Evolutionary conservation across 176 grass and related monocot genomes (phyloP).

Genomic region (Paspalum notatum): DNA sequence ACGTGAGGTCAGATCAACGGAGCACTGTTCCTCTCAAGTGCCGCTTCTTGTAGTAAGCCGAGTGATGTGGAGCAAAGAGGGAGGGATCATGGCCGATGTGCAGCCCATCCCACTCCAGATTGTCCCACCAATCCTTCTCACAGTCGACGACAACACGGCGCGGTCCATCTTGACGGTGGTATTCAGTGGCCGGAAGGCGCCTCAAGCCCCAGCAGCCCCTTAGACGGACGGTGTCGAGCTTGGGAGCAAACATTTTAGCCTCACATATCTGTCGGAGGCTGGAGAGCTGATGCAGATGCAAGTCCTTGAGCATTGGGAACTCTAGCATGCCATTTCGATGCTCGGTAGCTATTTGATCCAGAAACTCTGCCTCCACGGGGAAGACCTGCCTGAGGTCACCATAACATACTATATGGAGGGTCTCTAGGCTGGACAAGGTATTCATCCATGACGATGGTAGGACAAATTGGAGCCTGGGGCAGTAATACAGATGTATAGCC

Average conservation of each 20-base stretch:
- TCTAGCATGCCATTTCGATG: neutral
- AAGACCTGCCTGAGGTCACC: neutral
- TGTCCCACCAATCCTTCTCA: conserved; percentile 29
- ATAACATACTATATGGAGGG: neutral
- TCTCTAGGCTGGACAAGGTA: neutral
- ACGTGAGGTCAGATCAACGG: neutral
- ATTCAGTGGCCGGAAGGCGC: neutral
- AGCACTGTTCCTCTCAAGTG: neutral
- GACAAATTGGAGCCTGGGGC: neutral
- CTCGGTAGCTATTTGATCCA: neutral
- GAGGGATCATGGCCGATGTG: neutral
- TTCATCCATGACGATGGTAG: neutral
- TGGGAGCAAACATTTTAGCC: neutral
- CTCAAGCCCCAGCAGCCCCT: conserved; percentile 9
- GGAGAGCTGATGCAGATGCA: neutral
- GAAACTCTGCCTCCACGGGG: neutral
- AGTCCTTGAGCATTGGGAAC: conserved; percentile 23
- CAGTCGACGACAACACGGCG: neutral
- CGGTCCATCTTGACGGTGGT: too few relatives aligned
- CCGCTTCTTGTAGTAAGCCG: neutral
- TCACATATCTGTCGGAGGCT: neutral
- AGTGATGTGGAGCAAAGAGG: neutral
- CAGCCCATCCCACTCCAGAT: neutral
- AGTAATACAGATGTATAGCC: neutral
- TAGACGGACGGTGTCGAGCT: neutral